Percentiles rank a stretch among this genome's conserved stretches.
Evolutionary conservation across 352 stramenopile genomes (phyloP).

Genomic region (Phytopythium helicoides): DNA sequence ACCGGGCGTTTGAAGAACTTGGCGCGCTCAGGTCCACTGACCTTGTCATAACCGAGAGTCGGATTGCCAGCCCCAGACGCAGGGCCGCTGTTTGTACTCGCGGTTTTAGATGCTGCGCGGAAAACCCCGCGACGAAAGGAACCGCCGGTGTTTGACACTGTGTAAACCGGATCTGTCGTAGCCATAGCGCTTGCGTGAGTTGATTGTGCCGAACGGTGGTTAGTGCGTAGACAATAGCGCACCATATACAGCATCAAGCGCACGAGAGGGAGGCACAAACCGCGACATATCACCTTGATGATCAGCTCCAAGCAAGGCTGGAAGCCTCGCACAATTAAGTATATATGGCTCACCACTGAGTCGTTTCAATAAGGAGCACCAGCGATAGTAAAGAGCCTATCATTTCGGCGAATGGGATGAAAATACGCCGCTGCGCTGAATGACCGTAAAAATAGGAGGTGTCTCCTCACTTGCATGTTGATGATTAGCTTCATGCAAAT

Average conservation of each 20-base stretch:
- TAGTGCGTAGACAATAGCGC: neutral
- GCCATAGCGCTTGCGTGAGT: neutral
- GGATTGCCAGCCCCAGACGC: slow-evolving; percentile 12
- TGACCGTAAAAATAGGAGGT: too few species aligned
- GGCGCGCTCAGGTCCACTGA: slow-evolving; percentile 72
- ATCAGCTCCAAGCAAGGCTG: too few species aligned
- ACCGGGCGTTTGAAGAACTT: slow-evolving; percentile 91
- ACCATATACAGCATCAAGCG: slow-evolving; percentile 83
- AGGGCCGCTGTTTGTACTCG: slow-evolving; percentile 21
- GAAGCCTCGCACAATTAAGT: too few species aligned
- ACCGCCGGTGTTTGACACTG: slow-evolving; percentile 62
- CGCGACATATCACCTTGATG: slow-evolving; percentile 52
- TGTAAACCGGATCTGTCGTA: slow-evolving; percentile 64
- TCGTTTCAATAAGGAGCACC: neutral
- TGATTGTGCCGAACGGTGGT: too few species aligned
- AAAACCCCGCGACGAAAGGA: slow-evolving; percentile 62
- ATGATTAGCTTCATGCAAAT: neutral
- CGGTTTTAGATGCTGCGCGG: slow-evolving; percentile 29
- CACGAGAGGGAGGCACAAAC: slow-evolving; percentile 41
- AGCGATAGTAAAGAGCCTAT: too few species aligned
- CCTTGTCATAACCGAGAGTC: slow-evolving; percentile 31
- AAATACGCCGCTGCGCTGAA: too few species aligned
- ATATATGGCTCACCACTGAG: too few species aligned
- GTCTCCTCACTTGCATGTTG: too few species aligned
- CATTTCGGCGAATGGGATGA: too few species aligned